Base-by-base conservation (phyloP, 108 stramenopile genomes). In the Bacterosira constricta region DNA sequence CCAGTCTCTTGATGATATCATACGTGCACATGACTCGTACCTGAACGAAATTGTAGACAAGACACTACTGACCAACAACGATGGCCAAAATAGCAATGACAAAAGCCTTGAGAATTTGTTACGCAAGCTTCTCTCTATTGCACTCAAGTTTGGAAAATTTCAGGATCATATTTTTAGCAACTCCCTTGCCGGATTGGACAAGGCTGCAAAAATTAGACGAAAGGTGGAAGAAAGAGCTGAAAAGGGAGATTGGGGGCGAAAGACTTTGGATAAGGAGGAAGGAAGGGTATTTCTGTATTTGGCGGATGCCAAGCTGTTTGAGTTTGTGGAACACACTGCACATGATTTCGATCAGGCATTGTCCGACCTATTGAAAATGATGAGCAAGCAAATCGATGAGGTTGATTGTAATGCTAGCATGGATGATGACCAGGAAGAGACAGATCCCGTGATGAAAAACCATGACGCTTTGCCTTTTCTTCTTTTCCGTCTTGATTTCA, bases 1-100 rank as follows among this genome's bases (percentile, higher is more conserved):
- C 17, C 56, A 42, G 20, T 87, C 90, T 38, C 80, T 99, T 58
- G 97, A 98, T 71, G 91, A 94, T 66, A 76, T 97, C 37, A 94
- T 99, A 59, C 56, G 64, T 1, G 96, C 96, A 9, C 99, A 99
- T 68, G 90, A 97, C 66, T 42, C 57, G 1, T 99, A 98, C 79
- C 91, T 98, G 7, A 56, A 77, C 27, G 82, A 86, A 45, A 96
- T 98, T 59, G 39, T 92, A 15, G 72, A 78, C 38, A 94, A 92
- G 77, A 85, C 90, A 25, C 84, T 97, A 30, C 65, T 97, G 18
- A 63, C 75, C 25, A 63, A 77, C 15, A 54, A 70, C 25, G 80
- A 69, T 46, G 76, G 54, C 20, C 29, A 52, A 18, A 53, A 71
- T 53, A 55, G 49, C 8, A 67, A 72, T 1, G 49, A 51, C 49